Conservation (phyloP, 2,329 filamentous ascomycete species). For the Penicillium paneum region DNA sequence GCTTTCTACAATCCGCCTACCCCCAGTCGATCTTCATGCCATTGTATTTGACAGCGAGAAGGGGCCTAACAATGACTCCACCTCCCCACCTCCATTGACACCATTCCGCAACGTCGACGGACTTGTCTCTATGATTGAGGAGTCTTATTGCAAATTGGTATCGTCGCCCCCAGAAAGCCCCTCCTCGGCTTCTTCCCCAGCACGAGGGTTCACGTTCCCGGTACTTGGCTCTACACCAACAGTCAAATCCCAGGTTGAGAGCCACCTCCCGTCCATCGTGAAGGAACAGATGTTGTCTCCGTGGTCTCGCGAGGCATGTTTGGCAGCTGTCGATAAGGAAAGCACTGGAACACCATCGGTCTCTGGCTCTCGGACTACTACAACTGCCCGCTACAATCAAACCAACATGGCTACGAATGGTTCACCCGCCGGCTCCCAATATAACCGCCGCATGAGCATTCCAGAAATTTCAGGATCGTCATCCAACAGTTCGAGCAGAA, state of each 20-base stretch:
- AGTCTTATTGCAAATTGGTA: slow-evolving; percentile 63
- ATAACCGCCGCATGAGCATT: slow-evolving; percentile 37
- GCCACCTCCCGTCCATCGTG: slow-evolving; percentile 63
- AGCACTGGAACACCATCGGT: slow-evolving; percentile 70
- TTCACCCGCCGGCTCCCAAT: slow-evolving; percentile 32
- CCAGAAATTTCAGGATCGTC: slow-evolving; percentile 36
- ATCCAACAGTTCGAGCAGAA: slow-evolving; percentile 39
- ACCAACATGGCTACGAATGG: slow-evolving; percentile 31
- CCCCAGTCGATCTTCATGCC: slow-evolving; percentile 61
- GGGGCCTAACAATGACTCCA: slow-evolving; percentile 35
- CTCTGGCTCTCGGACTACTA: slow-evolving; percentile 67
- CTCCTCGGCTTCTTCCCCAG: slow-evolving; percentile 67
- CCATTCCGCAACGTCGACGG: slow-evolving; percentile 72
- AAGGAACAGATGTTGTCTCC: slow-evolving; percentile 72
- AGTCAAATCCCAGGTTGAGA: slow-evolving; percentile 35
- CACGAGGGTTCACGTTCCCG: slow-evolving; percentile 61
- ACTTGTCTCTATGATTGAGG: slow-evolving; percentile 71
- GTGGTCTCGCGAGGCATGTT: slow-evolving; percentile 74
- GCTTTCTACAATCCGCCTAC: slow-evolving; percentile 70
- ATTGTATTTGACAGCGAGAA: slow-evolving; percentile 54
- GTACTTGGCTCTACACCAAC: slow-evolving; percentile 51
- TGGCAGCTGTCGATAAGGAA: slow-evolving; percentile 64
- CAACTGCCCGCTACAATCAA: slow-evolving; percentile 28
- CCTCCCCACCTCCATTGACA: slow-evolving; percentile 53
- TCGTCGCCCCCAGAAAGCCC: slow-evolving; percentile 67